A percentile compares a stretch with the other conserved stretches of the same genome.
Conservation (phyloP, 208 protist species). For the Leishmania guyanensis region DNA sequence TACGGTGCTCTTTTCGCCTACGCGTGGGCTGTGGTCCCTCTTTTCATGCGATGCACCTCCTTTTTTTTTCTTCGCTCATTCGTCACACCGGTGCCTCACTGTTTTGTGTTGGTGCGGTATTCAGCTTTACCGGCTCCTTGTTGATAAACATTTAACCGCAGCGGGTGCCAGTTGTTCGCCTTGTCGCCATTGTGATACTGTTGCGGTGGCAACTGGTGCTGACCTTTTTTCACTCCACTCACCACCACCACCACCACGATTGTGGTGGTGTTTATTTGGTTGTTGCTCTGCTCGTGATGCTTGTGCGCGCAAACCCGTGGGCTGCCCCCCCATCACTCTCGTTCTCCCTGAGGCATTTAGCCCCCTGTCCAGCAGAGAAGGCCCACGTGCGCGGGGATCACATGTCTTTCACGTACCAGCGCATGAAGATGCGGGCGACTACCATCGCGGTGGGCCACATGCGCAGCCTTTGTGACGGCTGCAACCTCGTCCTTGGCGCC, state of each 20-base stretch:
- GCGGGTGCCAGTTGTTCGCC: not conserved
- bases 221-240: not conserved
- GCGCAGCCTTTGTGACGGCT: slow-evolving; percentile 69
- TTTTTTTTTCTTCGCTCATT: not conserved
- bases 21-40: not conserved
- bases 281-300: not conserved
- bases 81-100: too few relatives aligned
- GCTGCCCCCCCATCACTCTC: too few relatives aligned
- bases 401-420: slow-evolving; percentile 79
- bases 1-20: not conserved
- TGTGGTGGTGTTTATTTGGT: not conserved
- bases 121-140: not conserved
- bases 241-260: not conserved
- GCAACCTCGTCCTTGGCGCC: slow-evolving; percentile 48
- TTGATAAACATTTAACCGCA: not conserved
- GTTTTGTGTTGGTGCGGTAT: not conserved
- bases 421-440: slow-evolving; percentile 78
- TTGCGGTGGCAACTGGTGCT: not conserved
- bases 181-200: not conserved
- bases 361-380: not conserved
- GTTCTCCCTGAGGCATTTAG: not conserved
- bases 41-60: not conserved
- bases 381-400: not conserved
- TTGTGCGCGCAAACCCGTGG: not conserved
- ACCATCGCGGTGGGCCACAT: slow-evolving; percentile 52